Evolutionary conservation across 495 filamentous ascomycete species (phyloP).

Genomic region (Podospora comata): DNA sequence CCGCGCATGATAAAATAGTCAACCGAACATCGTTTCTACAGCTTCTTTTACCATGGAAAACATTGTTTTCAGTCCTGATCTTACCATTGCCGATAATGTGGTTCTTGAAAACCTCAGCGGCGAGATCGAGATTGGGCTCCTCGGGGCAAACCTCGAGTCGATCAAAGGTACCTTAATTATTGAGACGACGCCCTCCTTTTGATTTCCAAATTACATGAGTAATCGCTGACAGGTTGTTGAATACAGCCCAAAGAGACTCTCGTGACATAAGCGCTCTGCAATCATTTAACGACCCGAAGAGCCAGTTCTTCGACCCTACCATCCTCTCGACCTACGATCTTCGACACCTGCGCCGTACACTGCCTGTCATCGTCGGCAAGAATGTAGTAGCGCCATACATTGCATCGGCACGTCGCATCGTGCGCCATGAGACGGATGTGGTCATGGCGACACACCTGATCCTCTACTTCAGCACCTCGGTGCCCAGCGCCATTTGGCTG

Average conservation of each 20-base stretch:
- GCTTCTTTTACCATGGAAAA: neutral
- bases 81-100: neutral
- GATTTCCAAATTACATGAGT: neutral
- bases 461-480: conserved; percentile 63
- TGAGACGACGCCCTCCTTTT: too few relatives aligned
- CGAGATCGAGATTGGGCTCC: neutral
- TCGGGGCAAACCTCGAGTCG: too few relatives aligned
- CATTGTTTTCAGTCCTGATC: neutral
- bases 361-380: neutral
- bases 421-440: conserved; percentile 40
- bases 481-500: conserved; percentile 63
- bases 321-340: neutral
- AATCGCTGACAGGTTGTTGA: neutral
- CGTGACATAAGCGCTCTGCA: neutral
- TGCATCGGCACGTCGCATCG: conserved; percentile 27
- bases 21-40: too few relatives aligned
- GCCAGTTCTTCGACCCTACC: neutral
- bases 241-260: neutral
- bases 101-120: neutral
- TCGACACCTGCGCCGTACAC: neutral
- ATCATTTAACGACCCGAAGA: neutral
- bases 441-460: conserved; percentile 75
- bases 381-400: conserved; percentile 19
- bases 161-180: too few relatives aligned
- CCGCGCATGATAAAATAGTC: too few relatives aligned